These are phyloP conservation scores for Tranzscheliella williamsii DNA, from an alignment of 1,284 basidiomycete genomes.

Conservation along the genomic window DNA sequence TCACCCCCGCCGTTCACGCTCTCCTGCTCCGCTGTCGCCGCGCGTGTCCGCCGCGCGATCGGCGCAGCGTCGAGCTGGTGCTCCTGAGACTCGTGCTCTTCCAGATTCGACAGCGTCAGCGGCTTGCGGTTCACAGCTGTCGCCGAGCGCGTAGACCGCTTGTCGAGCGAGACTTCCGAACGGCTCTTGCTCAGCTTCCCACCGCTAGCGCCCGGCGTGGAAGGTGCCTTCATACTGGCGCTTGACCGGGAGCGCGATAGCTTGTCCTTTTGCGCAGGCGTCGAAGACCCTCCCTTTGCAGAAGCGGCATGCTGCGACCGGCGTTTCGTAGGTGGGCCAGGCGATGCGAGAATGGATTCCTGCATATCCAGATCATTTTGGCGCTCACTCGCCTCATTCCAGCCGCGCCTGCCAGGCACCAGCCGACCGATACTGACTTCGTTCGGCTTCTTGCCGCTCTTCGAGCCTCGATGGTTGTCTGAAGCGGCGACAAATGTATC, in stretches of 20 bases:
- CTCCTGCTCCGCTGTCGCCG: conserved; percentile 32
- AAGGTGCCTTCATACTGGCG: not conserved
- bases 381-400: conserved; percentile 16
- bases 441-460: not conserved
- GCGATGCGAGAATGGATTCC: not conserved
- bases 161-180: conserved; percentile 1
- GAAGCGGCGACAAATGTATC: conserved; percentile 27
- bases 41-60: conserved; percentile 28
- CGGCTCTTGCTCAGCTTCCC: conserved; percentile 13
- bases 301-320: conserved; percentile 7
- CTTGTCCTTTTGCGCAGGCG: conserved; percentile 4
- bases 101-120: conserved; percentile 32
- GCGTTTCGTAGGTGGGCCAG: conserved; percentile 16
- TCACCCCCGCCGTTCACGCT: conserved; percentile 6
- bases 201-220: not conserved
- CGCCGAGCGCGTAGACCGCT: conserved; percentile 22
- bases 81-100: conserved; percentile 10
- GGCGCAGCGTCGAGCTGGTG: conserved; percentile 7
- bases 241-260: conserved; percentile 29
- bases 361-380: conserved; percentile 2
- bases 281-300: conserved; percentile 2
- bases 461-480: not conserved
- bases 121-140: conserved; percentile 33
- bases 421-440: conserved; percentile 31
- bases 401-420: conserved; percentile 21